These are phyloP conservation scores for Aspergillus bertholletiae DNA, from an alignment of 495 filamentous ascomycete species.

Conservation along the genomic window DNA sequence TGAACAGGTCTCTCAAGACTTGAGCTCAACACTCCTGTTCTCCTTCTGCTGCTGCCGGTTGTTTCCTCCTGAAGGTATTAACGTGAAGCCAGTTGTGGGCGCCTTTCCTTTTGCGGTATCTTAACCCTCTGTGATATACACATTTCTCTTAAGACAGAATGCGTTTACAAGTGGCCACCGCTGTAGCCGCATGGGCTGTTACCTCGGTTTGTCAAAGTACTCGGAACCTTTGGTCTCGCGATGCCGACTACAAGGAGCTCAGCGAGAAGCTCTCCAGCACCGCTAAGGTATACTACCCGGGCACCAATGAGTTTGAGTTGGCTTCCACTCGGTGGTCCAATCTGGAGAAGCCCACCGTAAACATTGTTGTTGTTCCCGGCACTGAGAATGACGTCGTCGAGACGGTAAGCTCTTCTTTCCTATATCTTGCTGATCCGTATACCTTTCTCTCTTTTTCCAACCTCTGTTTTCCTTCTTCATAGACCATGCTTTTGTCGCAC, in stretches of 20 bases:
- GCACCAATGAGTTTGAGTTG: constrained; percentile 33
- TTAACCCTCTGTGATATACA: too few species aligned
- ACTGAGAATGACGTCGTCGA: constrained; percentile 49
- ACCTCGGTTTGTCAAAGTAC: constrained; percentile 7
- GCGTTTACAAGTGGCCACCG: too few species aligned
- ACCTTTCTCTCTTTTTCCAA: constrained; percentile 1
- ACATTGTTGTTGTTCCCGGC: constrained; percentile 43
- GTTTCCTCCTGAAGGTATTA: too few species aligned
- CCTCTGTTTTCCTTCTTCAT: not conserved
- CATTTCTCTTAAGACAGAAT: constrained; percentile 18
- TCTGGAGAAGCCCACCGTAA: constrained; percentile 34
- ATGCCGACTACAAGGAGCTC: constrained; percentile 13
- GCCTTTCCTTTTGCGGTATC: too few species aligned
- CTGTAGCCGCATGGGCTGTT: constrained; percentile 22
- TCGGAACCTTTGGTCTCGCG: constrained; percentile 6
- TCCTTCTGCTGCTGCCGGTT: too few species aligned
- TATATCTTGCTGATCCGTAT: too few species aligned
- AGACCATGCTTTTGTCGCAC: too few species aligned
- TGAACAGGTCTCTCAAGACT: too few species aligned
- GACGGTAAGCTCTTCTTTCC: too few species aligned
- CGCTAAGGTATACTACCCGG: constrained; percentile 43
- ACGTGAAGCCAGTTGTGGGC: too few species aligned
- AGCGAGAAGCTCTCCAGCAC: constrained; percentile 32
- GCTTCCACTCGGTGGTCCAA: constrained; percentile 42
- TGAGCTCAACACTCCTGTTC: too few species aligned